A percentile compares a stretch with the other conserved stretches of the same genome.
phyloP scores from a whole-genome alignment of 1,139 yeast species.

The Chernovozyma aurita region DNA sequence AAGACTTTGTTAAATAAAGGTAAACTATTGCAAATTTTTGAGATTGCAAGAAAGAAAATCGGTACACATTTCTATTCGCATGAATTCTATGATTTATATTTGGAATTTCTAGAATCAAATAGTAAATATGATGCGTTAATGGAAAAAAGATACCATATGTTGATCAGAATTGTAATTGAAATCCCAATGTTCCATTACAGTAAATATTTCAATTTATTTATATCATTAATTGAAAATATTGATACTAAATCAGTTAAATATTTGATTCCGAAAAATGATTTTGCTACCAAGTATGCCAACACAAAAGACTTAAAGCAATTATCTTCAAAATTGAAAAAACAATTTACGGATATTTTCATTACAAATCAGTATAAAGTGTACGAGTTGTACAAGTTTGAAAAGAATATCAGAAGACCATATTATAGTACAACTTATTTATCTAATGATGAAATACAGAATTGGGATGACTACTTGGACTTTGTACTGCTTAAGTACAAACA shows the following conservation, averaged over 20 bases:
- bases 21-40: conserved; percentile 47
- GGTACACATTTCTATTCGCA: conserved; percentile 74
- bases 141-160: conserved; percentile 32
- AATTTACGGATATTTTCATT: conserved; percentile 49
- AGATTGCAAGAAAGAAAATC: conserved; percentile 54
- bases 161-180: conserved; percentile 60
- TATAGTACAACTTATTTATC: conserved; percentile 41
- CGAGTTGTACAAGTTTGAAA: conserved; percentile 63
- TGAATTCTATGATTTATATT: conserved; percentile 71
- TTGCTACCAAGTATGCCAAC: conserved; percentile 17
- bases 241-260: background rate
- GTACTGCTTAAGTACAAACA: conserved; percentile 34
- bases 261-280: conserved; percentile 5
- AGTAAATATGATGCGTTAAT: conserved; percentile 26
- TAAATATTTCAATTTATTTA: conserved; percentile 37
- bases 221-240: background rate
- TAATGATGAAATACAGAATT: conserved; percentile 45
- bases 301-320: conserved; percentile 24
- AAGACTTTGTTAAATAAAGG: conserved; percentile 31
- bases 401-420: conserved; percentile 47
- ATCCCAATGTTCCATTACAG: conserved; percentile 78
- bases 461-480: conserved; percentile 60
- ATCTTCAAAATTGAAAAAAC: conserved; percentile 36
- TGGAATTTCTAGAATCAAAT: conserved; percentile 48
- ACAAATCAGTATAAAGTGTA: conserved; percentile 58